Conservation (phyloP, 1,139 yeast species). For the Geotrichum bryndzae region DNA sequence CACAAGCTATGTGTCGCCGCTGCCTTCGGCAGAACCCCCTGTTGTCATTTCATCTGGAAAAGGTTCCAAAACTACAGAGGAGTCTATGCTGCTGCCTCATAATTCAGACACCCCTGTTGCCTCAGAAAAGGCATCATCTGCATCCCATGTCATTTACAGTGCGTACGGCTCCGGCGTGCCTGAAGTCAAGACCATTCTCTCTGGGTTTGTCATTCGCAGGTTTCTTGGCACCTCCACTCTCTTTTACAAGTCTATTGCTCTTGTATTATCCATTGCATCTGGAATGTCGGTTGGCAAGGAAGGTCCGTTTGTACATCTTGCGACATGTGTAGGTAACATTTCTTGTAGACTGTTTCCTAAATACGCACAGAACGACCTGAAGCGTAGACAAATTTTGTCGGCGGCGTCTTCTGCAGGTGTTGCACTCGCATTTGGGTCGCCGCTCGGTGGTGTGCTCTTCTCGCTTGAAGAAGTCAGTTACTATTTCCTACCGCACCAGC, state of each 20-base stretch:
- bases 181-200: slow-evolving; percentile 51
- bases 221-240: slow-evolving; percentile 54
- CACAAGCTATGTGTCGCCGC: slow-evolving; percentile 28
- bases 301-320: slow-evolving; percentile 68
- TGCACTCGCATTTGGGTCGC: slow-evolving; percentile 65
- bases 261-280: slow-evolving; percentile 57
- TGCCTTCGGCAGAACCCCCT: neutral
- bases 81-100: neutral
- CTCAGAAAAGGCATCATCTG: neutral
- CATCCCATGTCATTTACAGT: slow-evolving; percentile 41
- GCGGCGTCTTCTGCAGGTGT: slow-evolving; percentile 68
- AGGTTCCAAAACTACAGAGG: neutral
- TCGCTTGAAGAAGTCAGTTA: slow-evolving; percentile 61
- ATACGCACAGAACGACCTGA: slow-evolving; percentile 47
- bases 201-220: slow-evolving; percentile 51
- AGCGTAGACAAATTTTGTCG: slow-evolving; percentile 53
- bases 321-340: slow-evolving; percentile 61
- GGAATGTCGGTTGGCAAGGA: slow-evolving; percentile 66
- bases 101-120: neutral
- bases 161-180: slow-evolving; percentile 65
- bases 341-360: slow-evolving; percentile 47
- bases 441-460: slow-evolving; percentile 63
- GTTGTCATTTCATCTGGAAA: neutral
- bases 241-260: slow-evolving; percentile 46
- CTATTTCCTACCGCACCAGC: slow-evolving; percentile 52